These are phyloP conservation scores for Xerocomellus amylosporus DNA, from an alignment of 768 basidiomycete species.

Conservation along the genomic window DNA sequence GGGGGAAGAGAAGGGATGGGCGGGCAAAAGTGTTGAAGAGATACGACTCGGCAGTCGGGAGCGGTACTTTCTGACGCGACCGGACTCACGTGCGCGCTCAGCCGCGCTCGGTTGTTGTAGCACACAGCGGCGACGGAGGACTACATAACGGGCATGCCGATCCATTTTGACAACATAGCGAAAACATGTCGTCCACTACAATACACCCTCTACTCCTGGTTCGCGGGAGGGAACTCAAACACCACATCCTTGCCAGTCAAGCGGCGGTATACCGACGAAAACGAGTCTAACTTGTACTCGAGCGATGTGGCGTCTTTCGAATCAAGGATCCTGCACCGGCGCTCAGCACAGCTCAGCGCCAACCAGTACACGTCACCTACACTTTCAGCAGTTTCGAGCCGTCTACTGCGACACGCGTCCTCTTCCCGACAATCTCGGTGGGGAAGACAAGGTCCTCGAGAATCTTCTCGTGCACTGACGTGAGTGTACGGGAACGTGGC, in stretches of 20 bases:
- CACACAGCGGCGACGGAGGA: conserved; percentile 9
- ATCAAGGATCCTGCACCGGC: conserved; percentile 78
- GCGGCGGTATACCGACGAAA: conserved; percentile 93
- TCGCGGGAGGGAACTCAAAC: conserved; percentile 84
- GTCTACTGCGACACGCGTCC: conserved; percentile 90
- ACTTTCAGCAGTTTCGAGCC: conserved; percentile 97
- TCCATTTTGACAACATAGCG: conserved; percentile 35
- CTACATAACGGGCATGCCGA: conserved; percentile 35
- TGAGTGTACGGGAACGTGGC: conserved; percentile 95
- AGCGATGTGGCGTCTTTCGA: conserved; percentile 96
- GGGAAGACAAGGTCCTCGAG: conserved; percentile 99
- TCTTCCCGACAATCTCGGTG: conserved; percentile 98
- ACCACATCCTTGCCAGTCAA: conserved; percentile 97
- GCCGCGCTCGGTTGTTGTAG: conserved; percentile 23
- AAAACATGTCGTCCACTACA: conserved; percentile 34
- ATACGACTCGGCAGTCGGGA: conserved; percentile 21
- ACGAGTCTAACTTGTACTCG: conserved; percentile 99
- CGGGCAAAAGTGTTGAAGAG: conserved; percentile 27
- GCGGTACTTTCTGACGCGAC: conserved; percentile 28
- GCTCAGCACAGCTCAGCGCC: conserved; percentile 15
- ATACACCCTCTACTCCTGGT: conserved; percentile 55
- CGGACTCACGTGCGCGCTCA: conserved; percentile 29
- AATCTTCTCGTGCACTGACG: conserved; percentile 96
- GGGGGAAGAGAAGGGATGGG: conserved; percentile 34
- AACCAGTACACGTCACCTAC: conserved; percentile 52